Percentiles rank a stretch among this genome's conserved stretches.
These are phyloP conservation scores for Aspergillus diversus DNA, from an alignment of 495 filamentous ascomycete genomes.

Conservation along the genomic window DNA sequence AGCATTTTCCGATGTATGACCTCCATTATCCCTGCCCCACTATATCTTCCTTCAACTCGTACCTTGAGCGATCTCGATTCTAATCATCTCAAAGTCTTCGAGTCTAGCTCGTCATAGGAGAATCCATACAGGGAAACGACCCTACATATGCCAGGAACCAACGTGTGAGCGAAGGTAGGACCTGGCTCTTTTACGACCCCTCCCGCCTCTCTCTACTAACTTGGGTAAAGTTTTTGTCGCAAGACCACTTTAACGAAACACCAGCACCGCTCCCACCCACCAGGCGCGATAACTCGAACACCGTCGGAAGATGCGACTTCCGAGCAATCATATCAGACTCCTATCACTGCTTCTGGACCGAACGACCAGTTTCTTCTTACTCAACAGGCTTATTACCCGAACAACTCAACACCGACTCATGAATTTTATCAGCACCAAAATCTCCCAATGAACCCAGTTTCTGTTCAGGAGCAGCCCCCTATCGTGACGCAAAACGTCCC, in stretches of 20 bases:
- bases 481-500: slow-evolving; percentile 38
- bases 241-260: slow-evolving; percentile 91
- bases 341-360: slow-evolving; percentile 27
- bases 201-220: neutral
- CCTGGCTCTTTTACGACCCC: neutral
- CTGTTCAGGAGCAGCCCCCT: slow-evolving; percentile 36
- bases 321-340: slow-evolving; percentile 42
- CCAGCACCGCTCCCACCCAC: slow-evolving; percentile 68
- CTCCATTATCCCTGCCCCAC: slow-evolving; percentile 2
- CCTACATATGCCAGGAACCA: slow-evolving; percentile 78
- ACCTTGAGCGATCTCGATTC: slow-evolving; percentile 6
- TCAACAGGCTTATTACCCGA: slow-evolving; percentile 45
- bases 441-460: slow-evolving; percentile 38
- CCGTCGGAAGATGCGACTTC: slow-evolving; percentile 48
- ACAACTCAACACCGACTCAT: slow-evolving; percentile 41
- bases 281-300: slow-evolving; percentile 53
- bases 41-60: slow-evolving; percentile 4
- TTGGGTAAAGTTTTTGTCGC: slow-evolving; percentile 69
- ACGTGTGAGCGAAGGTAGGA: slow-evolving; percentile 80
- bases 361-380: slow-evolving; percentile 46
- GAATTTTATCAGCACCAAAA: slow-evolving; percentile 44
- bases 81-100: slow-evolving; percentile 63
- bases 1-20: slow-evolving; percentile 81
- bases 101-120: slow-evolving; percentile 84
- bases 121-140: slow-evolving; percentile 83